Evolutionary conservation across 176 grass and related monocot genomes (phyloP).

Genomic region (Bolboschoenus planiculmis): DNA sequence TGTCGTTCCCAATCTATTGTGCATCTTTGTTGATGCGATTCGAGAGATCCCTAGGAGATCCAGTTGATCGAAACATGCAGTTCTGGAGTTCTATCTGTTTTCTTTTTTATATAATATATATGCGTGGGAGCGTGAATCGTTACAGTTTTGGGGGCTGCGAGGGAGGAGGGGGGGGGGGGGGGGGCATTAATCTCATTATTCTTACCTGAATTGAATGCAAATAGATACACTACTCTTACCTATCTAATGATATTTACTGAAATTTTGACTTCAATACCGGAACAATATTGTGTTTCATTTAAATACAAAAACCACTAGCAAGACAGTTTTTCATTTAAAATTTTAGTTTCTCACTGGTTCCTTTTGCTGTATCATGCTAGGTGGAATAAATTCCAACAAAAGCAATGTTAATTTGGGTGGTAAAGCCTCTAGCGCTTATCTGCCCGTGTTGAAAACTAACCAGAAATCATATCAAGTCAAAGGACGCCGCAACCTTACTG

Average conservation of each 20-base stretch:
- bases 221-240: background rate
- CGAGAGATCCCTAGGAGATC: background rate
- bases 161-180: too few species aligned
- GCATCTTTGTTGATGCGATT: background rate
- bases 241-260: too few species aligned
- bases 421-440: slow-evolving; percentile 13
- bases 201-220: too few species aligned
- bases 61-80: background rate
- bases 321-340: background rate
- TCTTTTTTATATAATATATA: background rate
- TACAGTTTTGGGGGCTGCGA: too few species aligned
- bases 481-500: slow-evolving; percentile 2
- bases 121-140: background rate
- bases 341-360: background rate
- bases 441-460: slow-evolving; percentile 6
- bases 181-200: background rate
- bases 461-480: slow-evolving; percentile 21
- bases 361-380: slow-evolving; percentile 8
- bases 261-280: too few species aligned
- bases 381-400: slow-evolving; percentile 24
- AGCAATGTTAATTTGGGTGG: background rate
- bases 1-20: background rate
- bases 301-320: too few species aligned
- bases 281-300: too few species aligned
- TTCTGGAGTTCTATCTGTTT: background rate